These are phyloP conservation scores for Excoecaria cochinchinensis DNA, from an alignment of 345 rosid species.

Conservation along the genomic window DNA sequence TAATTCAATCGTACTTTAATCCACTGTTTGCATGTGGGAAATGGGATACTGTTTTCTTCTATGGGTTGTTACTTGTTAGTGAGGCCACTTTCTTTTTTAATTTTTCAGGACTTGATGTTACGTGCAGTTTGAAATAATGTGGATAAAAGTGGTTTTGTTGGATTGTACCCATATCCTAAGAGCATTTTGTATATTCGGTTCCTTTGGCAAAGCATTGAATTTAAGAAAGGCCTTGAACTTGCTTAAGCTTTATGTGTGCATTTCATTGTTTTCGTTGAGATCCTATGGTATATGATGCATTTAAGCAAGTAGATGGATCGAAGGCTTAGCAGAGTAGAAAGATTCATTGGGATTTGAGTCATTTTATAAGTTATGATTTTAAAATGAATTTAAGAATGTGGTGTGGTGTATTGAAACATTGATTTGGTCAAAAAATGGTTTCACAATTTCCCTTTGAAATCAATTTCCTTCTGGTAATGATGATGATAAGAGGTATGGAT, in stretches of 20 bases:
- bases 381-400: background rate
- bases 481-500: background rate
- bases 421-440: background rate
- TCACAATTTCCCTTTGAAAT: background rate
- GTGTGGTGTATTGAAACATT: background rate
- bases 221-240: background rate
- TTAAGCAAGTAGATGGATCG: background rate
- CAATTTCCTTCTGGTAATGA: background rate
- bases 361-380: background rate
- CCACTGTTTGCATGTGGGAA: slow-evolving; percentile 3
- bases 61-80: background rate
- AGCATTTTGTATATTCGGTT: background rate
- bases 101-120: background rate
- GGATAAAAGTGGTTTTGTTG: background rate
- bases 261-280: background rate
- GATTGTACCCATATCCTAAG: background rate
- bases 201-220: background rate
- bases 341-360: background rate
- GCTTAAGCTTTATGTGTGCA: background rate
- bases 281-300: background rate
- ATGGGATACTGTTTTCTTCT: background rate
- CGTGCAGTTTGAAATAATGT: background rate
- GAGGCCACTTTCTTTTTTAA: background rate
- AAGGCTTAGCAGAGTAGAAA: background rate
- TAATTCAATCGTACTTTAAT: background rate